Evolutionary conservation across 164 flowering plant genomes (phyloP).

Genomic region (Vitis amurensis): DNA sequence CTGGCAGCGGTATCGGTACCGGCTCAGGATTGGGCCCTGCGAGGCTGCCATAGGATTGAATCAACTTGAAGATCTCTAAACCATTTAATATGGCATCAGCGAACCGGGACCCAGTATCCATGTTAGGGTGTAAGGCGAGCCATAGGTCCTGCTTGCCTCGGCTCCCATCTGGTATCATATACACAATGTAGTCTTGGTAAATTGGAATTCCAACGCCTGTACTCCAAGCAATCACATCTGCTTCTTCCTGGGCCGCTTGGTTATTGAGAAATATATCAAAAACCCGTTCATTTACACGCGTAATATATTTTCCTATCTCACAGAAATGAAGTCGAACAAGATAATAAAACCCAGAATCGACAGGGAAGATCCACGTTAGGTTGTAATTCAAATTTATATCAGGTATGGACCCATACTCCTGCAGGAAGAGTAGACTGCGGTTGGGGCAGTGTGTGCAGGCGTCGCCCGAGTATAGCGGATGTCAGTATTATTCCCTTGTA

Average conservation of each 20-base stretch:
- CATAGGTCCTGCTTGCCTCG: slow-evolving; percentile 9
- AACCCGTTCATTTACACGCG: slow-evolving; percentile 6
- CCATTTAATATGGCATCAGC: slow-evolving; percentile 31
- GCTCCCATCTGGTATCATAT: not conserved
- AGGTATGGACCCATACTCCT: slow-evolving; percentile 2
- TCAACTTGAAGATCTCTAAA: slow-evolving; percentile 25
- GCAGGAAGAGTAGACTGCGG: slow-evolving; percentile 10
- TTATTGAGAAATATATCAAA: slow-evolving; percentile 22
- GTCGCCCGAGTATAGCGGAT: slow-evolving; percentile 1
- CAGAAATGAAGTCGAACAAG: slow-evolving; percentile 31
- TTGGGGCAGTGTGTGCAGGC: slow-evolving; percentile 18
- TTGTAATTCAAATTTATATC: slow-evolving; percentile 7
- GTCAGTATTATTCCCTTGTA: not conserved
- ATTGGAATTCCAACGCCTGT: not conserved
- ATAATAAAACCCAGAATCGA: slow-evolving; percentile 23
- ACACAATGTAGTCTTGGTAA: slow-evolving; percentile 9
- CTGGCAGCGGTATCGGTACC: not conserved
- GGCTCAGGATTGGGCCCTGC: slow-evolving; percentile 34
- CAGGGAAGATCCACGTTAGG: slow-evolving; percentile 24
- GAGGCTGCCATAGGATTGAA: slow-evolving; percentile 8
- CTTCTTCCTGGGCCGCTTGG: slow-evolving; percentile 12
- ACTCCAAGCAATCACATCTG: slow-evolving; percentile 15
- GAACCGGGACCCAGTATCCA: not conserved
- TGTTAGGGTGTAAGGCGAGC: slow-evolving; percentile 32
- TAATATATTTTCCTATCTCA: slow-evolving; percentile 11